Evolutionary conservation across 2,329 filamentous ascomycete genomes (phyloP), one percentile per base, ranked within the genome.

Genomic region (Gliomastix tumulicola): DNA sequence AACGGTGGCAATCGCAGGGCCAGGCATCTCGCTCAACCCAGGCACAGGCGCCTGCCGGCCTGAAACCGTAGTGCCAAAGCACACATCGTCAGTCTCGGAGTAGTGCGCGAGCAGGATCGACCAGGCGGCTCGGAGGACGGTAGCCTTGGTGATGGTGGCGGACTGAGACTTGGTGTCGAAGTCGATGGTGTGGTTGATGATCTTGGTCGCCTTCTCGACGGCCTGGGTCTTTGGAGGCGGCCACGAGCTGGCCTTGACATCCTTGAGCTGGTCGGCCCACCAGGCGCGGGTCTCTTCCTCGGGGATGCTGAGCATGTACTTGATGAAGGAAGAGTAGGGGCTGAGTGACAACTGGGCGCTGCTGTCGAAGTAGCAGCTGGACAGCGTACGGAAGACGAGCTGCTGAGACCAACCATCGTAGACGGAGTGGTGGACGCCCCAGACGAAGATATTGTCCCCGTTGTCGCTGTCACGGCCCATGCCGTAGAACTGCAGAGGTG

Each of bases 361-460:
- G 19, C 8, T 46, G 1, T 20, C 17, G n/a, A 31, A 22, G 11
- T 41, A 17, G 8, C 43, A 35, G 1, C 44, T 30, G 8, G 18
- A 21, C 23, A 43, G 12, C 9, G 20, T 25, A 20, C 22, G 12
- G 20, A 35, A 13, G 19, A 35, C 22, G 10, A 35, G 16, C 12
- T 18, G 21, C 15, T 25, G 11, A 11, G 47, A 47, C 46, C 47
- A 52, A 5, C 50, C 52, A 27, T 55, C 53, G 21, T 50, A 51
- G 1, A 53, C 22, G 3, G 50, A 41, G 21, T 55, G 53, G 18
- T 55, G 53, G 3, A 43, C 41, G 4, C 46, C 48, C 39, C 46
- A 49, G 6, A 49, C 40, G 12, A 55, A 48, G 7, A 30, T 47
- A 10, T 13, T 25, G 23, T 13, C 21, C 5, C 17, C 16, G 7